A percentile compares a stretch with the other conserved stretches of the same genome.
These are phyloP conservation scores for Neolentinus lepideus DNA, from an alignment of 1,284 basidiomycete genomes.

Conservation along the genomic window DNA sequence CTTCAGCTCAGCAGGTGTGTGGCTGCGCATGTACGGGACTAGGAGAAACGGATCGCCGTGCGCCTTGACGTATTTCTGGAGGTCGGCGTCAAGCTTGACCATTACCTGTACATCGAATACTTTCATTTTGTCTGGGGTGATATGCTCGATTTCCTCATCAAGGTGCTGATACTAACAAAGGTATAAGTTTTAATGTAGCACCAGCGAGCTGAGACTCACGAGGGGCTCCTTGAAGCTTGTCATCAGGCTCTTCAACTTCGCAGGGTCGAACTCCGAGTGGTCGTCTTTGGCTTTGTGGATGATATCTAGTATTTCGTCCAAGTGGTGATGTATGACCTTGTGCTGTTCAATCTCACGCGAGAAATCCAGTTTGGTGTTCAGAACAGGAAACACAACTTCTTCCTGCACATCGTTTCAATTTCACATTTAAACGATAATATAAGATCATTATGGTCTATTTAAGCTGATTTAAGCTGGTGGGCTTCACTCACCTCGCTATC, in stretches of 20 bases:
- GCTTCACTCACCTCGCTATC: constrained; percentile 15
- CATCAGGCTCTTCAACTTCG: constrained; percentile 20
- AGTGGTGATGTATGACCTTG: constrained; percentile 22
- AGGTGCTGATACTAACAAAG: constrained; percentile 23
- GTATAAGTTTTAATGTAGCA: background rate
- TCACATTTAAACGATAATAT: too few species aligned
- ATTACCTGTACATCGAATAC: constrained; percentile 24
- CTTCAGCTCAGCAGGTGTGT: constrained; percentile 27
- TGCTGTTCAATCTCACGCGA: constrained; percentile 27
- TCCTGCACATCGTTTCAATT: constrained; percentile 12
- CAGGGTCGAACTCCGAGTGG: constrained; percentile 21
- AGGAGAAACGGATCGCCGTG: constrained; percentile 24
- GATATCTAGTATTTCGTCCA: constrained; percentile 20
- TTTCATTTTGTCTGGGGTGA: constrained; percentile 22
- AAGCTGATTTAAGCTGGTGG: too few species aligned
- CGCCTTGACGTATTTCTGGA: constrained; percentile 23
- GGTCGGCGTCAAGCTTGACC: constrained; percentile 15
- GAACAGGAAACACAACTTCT: constrained; percentile 29
- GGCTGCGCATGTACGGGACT: constrained; percentile 30
- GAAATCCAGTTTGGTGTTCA: constrained; percentile 29
- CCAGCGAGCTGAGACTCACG: constrained; percentile 12
- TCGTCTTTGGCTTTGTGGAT: constrained; percentile 19
- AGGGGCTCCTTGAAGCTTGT: constrained; percentile 19
- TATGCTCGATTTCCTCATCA: constrained; percentile 27
- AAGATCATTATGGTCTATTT: too few species aligned